Base-by-base conservation (phyloP, 306 rosid species). In the Cucurbita pepo region DNA sequence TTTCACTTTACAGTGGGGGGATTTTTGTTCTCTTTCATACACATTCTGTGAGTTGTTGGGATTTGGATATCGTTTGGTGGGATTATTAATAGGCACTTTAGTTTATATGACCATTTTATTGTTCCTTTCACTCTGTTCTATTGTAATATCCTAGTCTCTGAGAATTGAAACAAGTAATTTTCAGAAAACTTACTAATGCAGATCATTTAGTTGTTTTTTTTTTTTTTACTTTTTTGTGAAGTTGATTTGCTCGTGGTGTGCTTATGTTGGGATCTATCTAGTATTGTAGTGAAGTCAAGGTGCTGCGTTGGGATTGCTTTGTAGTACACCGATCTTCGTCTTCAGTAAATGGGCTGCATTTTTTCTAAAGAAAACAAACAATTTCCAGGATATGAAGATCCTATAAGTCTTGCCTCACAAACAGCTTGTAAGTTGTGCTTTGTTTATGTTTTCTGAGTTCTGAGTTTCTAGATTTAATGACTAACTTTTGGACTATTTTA, bases 311-410 rank as follows among this genome's bases (percentile, higher is more conserved):
- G 82, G 77, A 72, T 70, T 65, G 55, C 77, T 72, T 21, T 12
- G 41, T 44, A 21, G 18, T 44, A 38, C 44, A 59, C 34, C 44
- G 0, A 34, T 56, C 55, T 43, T 47, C 75, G 60, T 81, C 82
- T 73, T 75, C 72, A 57, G 73, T 65, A 82, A 87, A 91, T 94
- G 99, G 99, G 99, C 34, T 94, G 99, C 76, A 64, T 85, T 16
- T 56, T 74, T 73, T 89, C 99, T 22, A 91, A 71, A 76, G 84
- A 75, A 55, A 86, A 73, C 40, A 74, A 78, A 56, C 80, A 58
- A 45, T 78, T 48, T 77, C 88, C 79, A 0, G 81, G 80, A 47
- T 85, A 94, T 12, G 91, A 89, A 76, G 87, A 88, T 37, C 88
- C 95, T 60, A 38, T 82, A 10, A 53, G 16, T 44, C 96, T 94